phyloP scores from a whole-genome alignment of 164 flowering plant species.

The Amborella trichopoda region DNA sequence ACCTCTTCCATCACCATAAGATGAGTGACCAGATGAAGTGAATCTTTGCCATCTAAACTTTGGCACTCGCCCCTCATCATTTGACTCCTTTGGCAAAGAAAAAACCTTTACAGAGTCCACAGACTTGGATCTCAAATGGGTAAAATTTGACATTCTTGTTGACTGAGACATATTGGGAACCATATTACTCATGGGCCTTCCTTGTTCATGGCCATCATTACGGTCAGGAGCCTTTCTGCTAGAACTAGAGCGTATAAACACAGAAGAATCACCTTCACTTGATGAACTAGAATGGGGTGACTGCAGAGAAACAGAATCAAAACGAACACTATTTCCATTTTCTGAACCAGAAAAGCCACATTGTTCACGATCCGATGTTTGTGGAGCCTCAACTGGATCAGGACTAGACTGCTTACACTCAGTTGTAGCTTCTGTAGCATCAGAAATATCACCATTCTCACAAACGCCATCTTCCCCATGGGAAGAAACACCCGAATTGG shows the following conservation, averaged over 20 bases:
- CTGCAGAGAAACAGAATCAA: slow-evolving; percentile 19
- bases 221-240: too few relatives aligned
- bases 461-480: too few relatives aligned
- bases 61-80: slow-evolving; percentile 8
- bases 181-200: too few relatives aligned
- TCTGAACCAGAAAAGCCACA: slow-evolving; percentile 8
- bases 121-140: too few relatives aligned
- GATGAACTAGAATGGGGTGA: slow-evolving; percentile 21
- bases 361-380: slow-evolving; percentile 9
- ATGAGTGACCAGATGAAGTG: slow-evolving; percentile 12
- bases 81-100: too few relatives aligned
- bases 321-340: slow-evolving; percentile 10
- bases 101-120: too few relatives aligned
- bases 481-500: too few relatives aligned
- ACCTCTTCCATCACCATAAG: slow-evolving; percentile 10
- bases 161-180: too few relatives aligned
- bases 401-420: slow-evolving; percentile 30
- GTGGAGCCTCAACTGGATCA: slow-evolving; percentile 10
- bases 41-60: slow-evolving; percentile 14
- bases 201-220: too few relatives aligned
- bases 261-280: slow-evolving; percentile 12
- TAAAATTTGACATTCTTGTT: too few relatives aligned
- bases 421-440: slow-evolving; percentile 18
- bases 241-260: slow-evolving; percentile 5
- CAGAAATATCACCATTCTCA: slow-evolving; percentile 11